phyloP scores from a whole-genome alignment of 23 red algal species.

The Gracilaria vermiculophylla region DNA sequence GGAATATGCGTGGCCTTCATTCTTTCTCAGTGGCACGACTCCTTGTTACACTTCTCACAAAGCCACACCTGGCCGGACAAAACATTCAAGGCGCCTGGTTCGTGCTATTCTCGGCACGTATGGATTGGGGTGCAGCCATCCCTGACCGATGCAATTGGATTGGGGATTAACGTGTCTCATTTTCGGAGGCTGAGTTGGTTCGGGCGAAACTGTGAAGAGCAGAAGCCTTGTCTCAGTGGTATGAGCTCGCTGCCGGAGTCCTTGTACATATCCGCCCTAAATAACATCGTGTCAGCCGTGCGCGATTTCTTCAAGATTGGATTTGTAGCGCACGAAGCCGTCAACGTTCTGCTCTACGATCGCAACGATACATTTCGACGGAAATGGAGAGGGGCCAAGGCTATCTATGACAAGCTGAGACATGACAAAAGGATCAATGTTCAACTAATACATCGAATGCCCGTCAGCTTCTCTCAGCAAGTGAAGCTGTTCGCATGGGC shows the following conservation, averaged over 20 bases:
- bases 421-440: constrained; percentile 11
- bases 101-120: background rate
- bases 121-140: background rate
- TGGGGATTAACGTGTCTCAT: background rate
- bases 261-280: background rate
- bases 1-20: constrained; percentile 6
- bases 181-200: constrained; percentile 31
- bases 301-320: background rate
- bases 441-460: constrained; percentile 22
- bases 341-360: constrained; percentile 29
- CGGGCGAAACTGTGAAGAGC: constrained; percentile 25
- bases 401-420: background rate
- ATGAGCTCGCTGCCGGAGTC: background rate
- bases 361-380: constrained; percentile 23
- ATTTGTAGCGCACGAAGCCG: background rate
- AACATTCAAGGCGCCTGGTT: background rate
- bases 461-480: constrained; percentile 6
- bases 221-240: background rate
- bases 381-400: constrained; percentile 6
- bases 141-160: background rate
- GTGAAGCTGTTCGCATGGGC: constrained; percentile 34
- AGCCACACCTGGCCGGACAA: background rate
- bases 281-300: background rate
- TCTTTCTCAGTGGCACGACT: background rate
- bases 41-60: background rate